Base-by-base conservation (phyloP, 2,329 filamentous ascomycete species). In the Aschersonia sp. region DNA sequence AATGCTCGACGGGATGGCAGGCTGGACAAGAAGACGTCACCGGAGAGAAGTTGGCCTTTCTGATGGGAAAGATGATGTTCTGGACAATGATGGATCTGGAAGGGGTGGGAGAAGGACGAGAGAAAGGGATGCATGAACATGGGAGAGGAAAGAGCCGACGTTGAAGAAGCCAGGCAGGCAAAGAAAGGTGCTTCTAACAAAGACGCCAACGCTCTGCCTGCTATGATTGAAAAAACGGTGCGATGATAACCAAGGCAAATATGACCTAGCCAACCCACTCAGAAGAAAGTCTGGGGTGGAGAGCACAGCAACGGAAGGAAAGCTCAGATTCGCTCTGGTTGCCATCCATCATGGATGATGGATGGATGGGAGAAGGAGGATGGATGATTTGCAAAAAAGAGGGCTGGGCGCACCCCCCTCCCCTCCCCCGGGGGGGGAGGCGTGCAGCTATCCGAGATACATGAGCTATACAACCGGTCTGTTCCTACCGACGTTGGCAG, bases 251-350 rank as follows among this genome's bases (percentile, higher is more conserved):
- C 46, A 48, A 43, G 30, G 46, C 30, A 46, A 44, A 43, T 29
- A 50, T 40, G 40, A 45, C 40, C 46, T 37, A 50, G 46, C 43
- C 43, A 48, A 2, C 42, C 42, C 31, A 43, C 30, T 41, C 30
- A 41, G 30, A 30, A 11, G n/a, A 31, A 45, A 42, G 39, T 42
- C 12, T 39, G 46, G 33, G 30, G 49, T 47, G 49, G 49, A 50
- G 47, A 47, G 45, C 39, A 44, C 40, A 49, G 41, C 42, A 51
- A 50, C 41, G 49, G 45, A 47, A 14, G 39, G 44, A 35, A 32
- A 46, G 47, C 42, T 30, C 40, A 43, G 12, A 30, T 35, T 37
- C 40, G 42, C 10, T 14, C 30, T 43, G 46, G 45, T 46, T 12
- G 35, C 35, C 35, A 37, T 37, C 35, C 35, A 45, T 47, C 37